Base-by-base conservation (phyloP, 176 grass and related monocot genomes). In the Carex cristatella region DNA sequence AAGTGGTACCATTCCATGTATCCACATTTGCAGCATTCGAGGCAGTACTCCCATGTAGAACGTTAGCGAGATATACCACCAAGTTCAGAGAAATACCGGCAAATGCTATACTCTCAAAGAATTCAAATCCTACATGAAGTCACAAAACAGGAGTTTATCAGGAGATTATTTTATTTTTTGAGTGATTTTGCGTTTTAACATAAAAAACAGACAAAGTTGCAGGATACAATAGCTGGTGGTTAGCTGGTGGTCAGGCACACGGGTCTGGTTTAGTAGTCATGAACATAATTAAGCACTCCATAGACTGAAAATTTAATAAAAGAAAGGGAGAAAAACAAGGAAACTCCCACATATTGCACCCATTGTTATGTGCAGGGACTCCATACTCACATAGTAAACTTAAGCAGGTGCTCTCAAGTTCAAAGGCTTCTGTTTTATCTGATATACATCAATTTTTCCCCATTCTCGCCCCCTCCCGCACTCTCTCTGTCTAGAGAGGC, bases 41-140 rank as follows among this genome's bases (percentile, higher is more conserved):
- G n/a, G 95, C 88, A 0, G 86, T 94, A 63, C 77, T 86, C 28
- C 93, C 88, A 81, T 98, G 95, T 65, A 98, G 93, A 78, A 98
- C 93, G 4, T 56, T 90, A 15, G 87, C 89, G 23, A 98, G 93
- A 90, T 95, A 98, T 0, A 98, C 78, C 19, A 98, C 91, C 80
- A 98, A 78, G 80, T 95, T 98, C 30, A 95, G 87, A 9, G 93
- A 85, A 78, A 98, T 85, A 13, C 93, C 95, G 48, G 90, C 40
- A 54, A 87, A 98, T 32, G 95, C 90, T 69, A 92, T 88, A 84
- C 93, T 94, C 82, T 98, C 93, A 68, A 98, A 79, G 91, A 95
- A 98, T 51, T 94, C 85, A 78, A 95, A 98, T 31, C 80, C 95
- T 98, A 30, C 55, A 61, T 56, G 31, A 57, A 55, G 27, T 56